A percentile compares a stretch with the other conserved stretches of the same genome.
phyloP scores from a whole-genome alignment of 805 yeast species.

The Saccharomycopsis selenospora region DNA sequence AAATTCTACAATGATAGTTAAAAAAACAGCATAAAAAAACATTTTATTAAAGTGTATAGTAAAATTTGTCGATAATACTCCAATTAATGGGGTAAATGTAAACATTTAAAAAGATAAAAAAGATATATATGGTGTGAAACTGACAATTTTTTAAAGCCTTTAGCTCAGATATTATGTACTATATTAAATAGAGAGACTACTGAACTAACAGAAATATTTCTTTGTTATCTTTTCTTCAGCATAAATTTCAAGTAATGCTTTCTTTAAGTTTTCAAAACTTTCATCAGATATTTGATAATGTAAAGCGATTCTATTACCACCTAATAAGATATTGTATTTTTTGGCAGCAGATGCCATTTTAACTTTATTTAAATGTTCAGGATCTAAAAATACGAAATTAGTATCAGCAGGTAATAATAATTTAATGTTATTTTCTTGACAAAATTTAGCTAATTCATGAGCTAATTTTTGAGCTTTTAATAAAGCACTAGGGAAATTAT shows the following conservation, averaged over 20 bases:
- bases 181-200: too few species aligned
- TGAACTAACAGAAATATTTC: too few species aligned
- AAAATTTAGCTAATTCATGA: conserved; percentile 43
- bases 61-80: too few species aligned
- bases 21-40: too few species aligned
- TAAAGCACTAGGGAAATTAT: conserved; percentile 53
- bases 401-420: conserved; percentile 75
- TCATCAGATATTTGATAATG: conserved; percentile 59
- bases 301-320: conserved; percentile 75
- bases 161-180: too few species aligned
- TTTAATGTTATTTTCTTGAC: conserved; percentile 44
- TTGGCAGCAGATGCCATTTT: conserved; percentile 43
- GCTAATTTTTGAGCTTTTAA: conserved; percentile 44
- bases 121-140: too few species aligned
- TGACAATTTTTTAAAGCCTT: too few species aligned
- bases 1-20: too few species aligned
- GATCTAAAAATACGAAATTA: conserved; percentile 74
- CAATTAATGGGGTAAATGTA: too few species aligned
- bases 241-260: conserved; percentile 49
- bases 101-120: too few species aligned
- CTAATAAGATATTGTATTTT: conserved; percentile 53
- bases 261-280: conserved; percentile 50
- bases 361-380: conserved; percentile 25
- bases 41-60: too few species aligned
- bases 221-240: background rate